Base-by-base conservation (phyloP, 108 stramenopile species). In the Cyclotella cryptica region DNA sequence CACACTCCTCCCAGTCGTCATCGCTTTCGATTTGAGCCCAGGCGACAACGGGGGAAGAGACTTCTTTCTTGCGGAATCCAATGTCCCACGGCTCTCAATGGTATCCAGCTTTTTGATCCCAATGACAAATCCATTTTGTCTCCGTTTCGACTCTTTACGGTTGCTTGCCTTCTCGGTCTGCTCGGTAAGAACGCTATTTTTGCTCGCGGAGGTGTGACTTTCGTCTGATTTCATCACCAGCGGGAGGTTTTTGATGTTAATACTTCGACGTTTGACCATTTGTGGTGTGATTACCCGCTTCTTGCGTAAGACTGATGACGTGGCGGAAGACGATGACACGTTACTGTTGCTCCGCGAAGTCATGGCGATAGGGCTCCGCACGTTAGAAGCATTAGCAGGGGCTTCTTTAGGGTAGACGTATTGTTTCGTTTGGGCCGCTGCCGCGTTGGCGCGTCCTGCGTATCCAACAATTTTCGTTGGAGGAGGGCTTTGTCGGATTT, bases 221-320 rank as follows among this genome's bases (percentile, higher is more conserved):
- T 49, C 30, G 45, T 66, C 65, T 10, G 54, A 57, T 58, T 55
- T 71, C 70, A 71, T 71, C 1, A 71, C 70, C 22, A 71, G 42
- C 15, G 70, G 70, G 19, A 66, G 26, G 42, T 71, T 71, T 39
- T 41, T 71, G 11, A 59, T 40, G 42, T 71, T 71, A 19, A 71
- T 39, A 6, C 40, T 57, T 27, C 70, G 55, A 15, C 70, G 70
- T 57, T 53, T 55, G 24, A 71, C 70, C 70, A 71, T 71, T 57
- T 71, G 39, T 9, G 70, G 70, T 2, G 70, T 71, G 54, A 71
- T 71, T 5, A 71, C 39, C 8, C 57, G 70, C 24, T 58, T 41
- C 39, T 40, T 71, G 7, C 39, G 70, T 3, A 15, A 13, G 10
- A 15, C n/a, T 9, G 57, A 13, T 7, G 43, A 1, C 3, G 11